Evolutionary conservation across 306 rosid species (phyloP), one percentile per base, ranked within the genome.

Genomic region (Fagus crenata): DNA sequence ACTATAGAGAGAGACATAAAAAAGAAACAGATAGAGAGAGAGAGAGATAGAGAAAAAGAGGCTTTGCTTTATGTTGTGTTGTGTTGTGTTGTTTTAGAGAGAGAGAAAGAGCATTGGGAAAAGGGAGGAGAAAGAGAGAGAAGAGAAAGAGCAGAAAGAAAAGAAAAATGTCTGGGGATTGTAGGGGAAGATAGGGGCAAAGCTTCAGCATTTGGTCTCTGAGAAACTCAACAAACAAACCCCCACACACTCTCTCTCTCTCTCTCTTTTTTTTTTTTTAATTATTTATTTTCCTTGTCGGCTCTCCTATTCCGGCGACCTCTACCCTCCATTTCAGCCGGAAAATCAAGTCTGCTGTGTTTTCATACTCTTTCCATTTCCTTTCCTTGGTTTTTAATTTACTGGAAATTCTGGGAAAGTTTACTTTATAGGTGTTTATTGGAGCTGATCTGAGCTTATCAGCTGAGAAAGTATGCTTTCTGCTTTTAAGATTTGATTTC

Each of bases 161-260:
- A 9, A 15, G 12, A 13, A 55, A 31, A 53, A 56, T 76, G 90
- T 84, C 88, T 75, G 82, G 83, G 49, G 35, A 69, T 77, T 84
- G 88, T 84, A 72, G 90, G 86, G 88, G 78, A 80, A 75, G 83
- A 60, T 82, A 88, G 90, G 87, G 81, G 81, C 90, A 87, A 67
- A 74, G 78, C 74, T 71, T 77, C 85, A 77, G 88, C 86, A 77
- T 87, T 82, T 80, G 87, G 93, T 89, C 90, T 78, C 87, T 87
- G 74, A 13, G 61, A 58, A 51, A 80, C 87, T 82, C 53, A 69
- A 82, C 88, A 84, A 22, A 72, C 67, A 74, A 22, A 53, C 39
- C 17, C 7, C 51, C 67, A 31, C 39, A 39, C 72, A n/a, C 37
- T 14, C 59, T 43, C 41, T 76, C 84, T 76, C 51, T 83, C 75